phyloP scores from a whole-genome alignment of 306 rosid genomes.

The Abrus pulchellus region DNA sequence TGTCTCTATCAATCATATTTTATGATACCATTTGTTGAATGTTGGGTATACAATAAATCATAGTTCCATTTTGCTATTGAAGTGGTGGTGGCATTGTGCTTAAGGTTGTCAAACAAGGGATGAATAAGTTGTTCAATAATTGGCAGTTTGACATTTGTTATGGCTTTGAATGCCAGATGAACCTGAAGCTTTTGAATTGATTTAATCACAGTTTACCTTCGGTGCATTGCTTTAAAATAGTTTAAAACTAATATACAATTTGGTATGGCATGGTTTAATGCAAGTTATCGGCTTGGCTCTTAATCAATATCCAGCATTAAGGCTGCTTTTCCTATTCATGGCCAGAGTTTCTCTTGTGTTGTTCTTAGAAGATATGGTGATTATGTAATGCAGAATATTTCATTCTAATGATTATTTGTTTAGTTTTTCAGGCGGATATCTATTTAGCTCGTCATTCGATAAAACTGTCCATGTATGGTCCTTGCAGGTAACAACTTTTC shows the following conservation, averaged over 20 bases:
- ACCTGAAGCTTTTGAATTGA: conserved; percentile 36
- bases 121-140: conserved; percentile 37
- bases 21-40: conserved; percentile 11
- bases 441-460: conserved; percentile 94
- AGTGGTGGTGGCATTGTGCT: conserved; percentile 25
- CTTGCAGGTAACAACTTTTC: conserved; percentile 72
- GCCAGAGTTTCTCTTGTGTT: conserved; percentile 27
- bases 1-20: conserved; percentile 32
- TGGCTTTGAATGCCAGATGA: conserved; percentile 36
- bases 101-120: conserved; percentile 29
- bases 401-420: conserved; percentile 46
- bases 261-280: conserved; percentile 16
- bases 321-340: conserved; percentile 41
- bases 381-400: conserved; percentile 45
- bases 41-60: conserved; percentile 19
- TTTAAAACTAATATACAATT: conserved; percentile 36
- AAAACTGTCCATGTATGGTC: conserved; percentile 91
- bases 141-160: conserved; percentile 38
- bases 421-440: conserved; percentile 73
- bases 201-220: conserved; percentile 35
- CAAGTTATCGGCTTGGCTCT: conserved; percentile 22
- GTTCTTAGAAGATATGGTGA: conserved; percentile 14
- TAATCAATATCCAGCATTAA: conserved; percentile 21
- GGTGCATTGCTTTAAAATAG: conserved; percentile 36
- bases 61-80: conserved; percentile 27